phyloP scores from a whole-genome alignment of 345 rosid species.

The Linum usitatissimum region DNA sequence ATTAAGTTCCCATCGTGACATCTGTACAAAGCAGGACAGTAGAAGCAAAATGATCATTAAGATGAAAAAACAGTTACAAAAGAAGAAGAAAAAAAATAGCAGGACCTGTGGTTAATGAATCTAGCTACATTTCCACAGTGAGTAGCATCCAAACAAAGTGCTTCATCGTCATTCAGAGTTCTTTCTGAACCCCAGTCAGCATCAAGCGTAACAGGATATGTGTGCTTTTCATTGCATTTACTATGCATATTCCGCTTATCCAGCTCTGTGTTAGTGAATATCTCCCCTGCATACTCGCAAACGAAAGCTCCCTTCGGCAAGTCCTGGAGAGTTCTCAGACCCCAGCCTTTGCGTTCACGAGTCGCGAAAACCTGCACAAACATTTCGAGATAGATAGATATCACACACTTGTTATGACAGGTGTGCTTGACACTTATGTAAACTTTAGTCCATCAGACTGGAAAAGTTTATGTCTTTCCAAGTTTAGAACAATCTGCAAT shows the following conservation, averaged over 20 bases:
- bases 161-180: background rate
- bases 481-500: background rate
- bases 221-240: background rate
- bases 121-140: background rate
- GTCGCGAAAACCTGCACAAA: background rate
- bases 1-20: background rate
- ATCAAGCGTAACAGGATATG: background rate
- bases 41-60: no score
- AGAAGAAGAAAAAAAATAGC: background rate
- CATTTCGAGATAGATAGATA: background rate
- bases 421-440: background rate
- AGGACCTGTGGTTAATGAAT: constrained; percentile 1
- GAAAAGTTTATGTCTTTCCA: no score
- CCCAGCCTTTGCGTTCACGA: background rate
- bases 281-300: constrained; percentile 6
- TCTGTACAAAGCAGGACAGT: background rate
- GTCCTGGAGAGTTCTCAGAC: background rate
- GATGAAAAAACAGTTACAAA: background rate
- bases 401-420: background rate
- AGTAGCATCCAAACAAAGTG: constrained; percentile 3
- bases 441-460: background rate
- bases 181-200: background rate
- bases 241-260: background rate
- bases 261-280: background rate
- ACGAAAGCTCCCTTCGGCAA: background rate